Percentiles rank a stretch among this genome's conserved stretches.
phyloP scores from a whole-genome alignment of 2,329 filamentous ascomycete genomes.

The Colletotrichum orbiculare region DNA sequence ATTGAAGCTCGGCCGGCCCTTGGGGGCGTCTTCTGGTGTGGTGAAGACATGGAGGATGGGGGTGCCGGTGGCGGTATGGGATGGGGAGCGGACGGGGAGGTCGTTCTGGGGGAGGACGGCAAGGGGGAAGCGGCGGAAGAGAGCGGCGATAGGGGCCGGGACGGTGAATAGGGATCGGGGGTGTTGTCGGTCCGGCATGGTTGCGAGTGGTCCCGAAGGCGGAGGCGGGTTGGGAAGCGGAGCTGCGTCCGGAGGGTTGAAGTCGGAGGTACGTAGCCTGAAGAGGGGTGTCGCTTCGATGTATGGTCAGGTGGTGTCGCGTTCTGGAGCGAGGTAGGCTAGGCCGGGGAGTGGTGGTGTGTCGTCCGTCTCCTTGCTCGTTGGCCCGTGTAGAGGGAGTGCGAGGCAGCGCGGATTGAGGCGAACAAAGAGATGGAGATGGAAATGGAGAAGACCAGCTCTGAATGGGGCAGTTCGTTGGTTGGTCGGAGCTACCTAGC shows the following conservation, averaged over 20 bases:
- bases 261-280: constrained; percentile 4
- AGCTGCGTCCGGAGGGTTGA: constrained; percentile 6
- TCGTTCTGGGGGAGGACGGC: constrained; percentile 79
- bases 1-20: constrained; percentile 82
- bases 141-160: constrained; percentile 79
- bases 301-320: constrained; percentile 3
- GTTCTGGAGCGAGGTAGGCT: background rate
- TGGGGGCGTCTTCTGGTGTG: constrained; percentile 68
- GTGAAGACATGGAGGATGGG: constrained; percentile 82
- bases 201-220: constrained; percentile 17
- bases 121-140: constrained; percentile 89
- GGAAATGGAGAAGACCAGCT: too few relatives aligned
- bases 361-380: background rate
- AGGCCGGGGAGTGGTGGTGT: background rate
- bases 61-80: constrained; percentile 49
- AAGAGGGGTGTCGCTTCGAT: background rate
- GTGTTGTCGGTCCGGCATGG: constrained; percentile 38
- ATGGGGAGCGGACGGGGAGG: constrained; percentile 72
- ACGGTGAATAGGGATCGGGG: constrained; percentile 62
- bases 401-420: background rate
- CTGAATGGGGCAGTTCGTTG: background rate
- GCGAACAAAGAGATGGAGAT: too few relatives aligned
- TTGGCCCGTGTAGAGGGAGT: constrained; percentile 22
- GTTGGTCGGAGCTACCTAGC: constrained; percentile 12
- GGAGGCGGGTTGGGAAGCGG: constrained; percentile 10